Evolutionary conservation across 371 early-diverging fungal species (phyloP).

Genomic region (Basidiobolus meristosporus): DNA sequence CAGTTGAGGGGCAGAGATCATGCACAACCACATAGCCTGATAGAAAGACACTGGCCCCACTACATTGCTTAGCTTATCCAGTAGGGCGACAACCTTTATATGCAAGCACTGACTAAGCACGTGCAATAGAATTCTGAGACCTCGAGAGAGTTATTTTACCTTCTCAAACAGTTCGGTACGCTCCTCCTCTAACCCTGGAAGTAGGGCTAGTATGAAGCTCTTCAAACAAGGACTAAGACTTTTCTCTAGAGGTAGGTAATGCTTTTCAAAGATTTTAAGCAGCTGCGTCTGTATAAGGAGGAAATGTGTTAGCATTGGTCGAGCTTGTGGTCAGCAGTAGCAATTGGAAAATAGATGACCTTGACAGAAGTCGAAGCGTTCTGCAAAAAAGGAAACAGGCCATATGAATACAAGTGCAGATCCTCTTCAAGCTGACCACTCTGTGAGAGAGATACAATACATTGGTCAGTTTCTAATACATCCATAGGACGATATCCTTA

Average conservation of each 20-base stretch:
- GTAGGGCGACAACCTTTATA: conserved; percentile 32
- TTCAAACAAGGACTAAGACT: conserved; percentile 53
- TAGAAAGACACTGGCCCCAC: conserved; percentile 60
- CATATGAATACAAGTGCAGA: conserved; percentile 70
- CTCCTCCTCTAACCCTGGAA: conserved; percentile 83
- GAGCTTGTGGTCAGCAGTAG: no score
- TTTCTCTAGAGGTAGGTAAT: conserved; percentile 49
- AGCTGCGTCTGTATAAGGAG: conserved; percentile 40
- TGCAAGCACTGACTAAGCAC: not conserved
- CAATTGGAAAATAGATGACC: conserved; percentile 16
- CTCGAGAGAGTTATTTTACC: conserved; percentile 7
- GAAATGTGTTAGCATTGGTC: no score
- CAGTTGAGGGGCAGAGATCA: conserved; percentile 45
- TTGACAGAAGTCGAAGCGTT: conserved; percentile 69
- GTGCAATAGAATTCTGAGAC: no score
- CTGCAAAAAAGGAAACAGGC: conserved; percentile 81
- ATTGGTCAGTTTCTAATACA: not conserved
- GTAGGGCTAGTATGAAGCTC: conserved; percentile 59
- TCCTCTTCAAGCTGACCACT: conserved; percentile 59
- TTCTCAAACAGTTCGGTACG: conserved; percentile 68
- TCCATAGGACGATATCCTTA: not conserved
- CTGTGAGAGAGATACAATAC: conserved; percentile 11
- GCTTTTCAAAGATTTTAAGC: conserved; percentile 47
- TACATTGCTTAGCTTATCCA: conserved; percentile 40
- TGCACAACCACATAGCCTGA: conserved; percentile 56